A percentile compares a stretch with the other conserved stretches of the same genome.
These are phyloP conservation scores for Macrophomina tecta DNA, from an alignment of 2,329 filamentous ascomycete species.

Conservation along the genomic window DNA sequence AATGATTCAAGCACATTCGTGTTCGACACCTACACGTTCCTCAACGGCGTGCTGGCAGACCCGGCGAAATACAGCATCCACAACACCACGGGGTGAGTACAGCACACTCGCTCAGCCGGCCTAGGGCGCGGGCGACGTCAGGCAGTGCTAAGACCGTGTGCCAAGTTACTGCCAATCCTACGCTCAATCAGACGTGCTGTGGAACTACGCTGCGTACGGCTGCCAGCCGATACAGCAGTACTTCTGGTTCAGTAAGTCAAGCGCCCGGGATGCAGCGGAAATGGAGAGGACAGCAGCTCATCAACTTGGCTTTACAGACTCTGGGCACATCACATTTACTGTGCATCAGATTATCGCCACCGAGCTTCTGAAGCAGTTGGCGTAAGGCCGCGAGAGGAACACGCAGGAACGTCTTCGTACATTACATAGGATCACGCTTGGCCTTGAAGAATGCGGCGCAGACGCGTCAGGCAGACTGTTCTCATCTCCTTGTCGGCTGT, in stretches of 20 bases:
- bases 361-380: slow-evolving; percentile 15
- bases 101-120: no score
- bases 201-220: slow-evolving; percentile 21
- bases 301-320: neutral
- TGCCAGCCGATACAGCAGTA: slow-evolving; percentile 24
- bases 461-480: slow-evolving; percentile 14
- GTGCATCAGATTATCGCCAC: slow-evolving; percentile 20
- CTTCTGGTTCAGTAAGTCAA: slow-evolving; percentile 26
- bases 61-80: slow-evolving; percentile 50
- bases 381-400: neutral
- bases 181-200: slow-evolving; percentile 53
- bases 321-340: slow-evolving; percentile 24
- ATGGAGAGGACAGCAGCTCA: neutral
- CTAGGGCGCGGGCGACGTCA: neutral
- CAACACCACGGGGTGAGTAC: slow-evolving; percentile 48
- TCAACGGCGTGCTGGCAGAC: slow-evolving; percentile 52
- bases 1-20: slow-evolving; percentile 46
- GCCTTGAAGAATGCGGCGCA: neutral
- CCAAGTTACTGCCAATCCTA: slow-evolving; percentile 50
- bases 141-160: neutral
- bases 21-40: slow-evolving; percentile 52
- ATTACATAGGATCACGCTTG: neutral
- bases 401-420: neutral
- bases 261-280: neutral
- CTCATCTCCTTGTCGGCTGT: slow-evolving; percentile 3